Conservation (phyloP, 768 basidiomycete species). For the Amanita rimosa region DNA sequence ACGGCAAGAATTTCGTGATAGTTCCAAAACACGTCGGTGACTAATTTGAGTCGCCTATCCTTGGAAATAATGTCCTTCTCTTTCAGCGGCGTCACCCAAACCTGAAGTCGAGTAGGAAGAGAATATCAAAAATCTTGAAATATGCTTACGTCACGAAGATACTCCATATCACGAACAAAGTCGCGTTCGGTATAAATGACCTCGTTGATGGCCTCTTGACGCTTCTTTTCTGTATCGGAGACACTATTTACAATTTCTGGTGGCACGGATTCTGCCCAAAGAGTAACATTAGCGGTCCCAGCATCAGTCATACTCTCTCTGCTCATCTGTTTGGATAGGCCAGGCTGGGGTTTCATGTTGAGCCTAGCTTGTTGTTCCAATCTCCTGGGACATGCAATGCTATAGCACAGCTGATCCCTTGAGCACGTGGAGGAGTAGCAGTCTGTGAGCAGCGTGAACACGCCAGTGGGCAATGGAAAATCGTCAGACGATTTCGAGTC, state of each 20-base stretch:
- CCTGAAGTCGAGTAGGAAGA: slow-evolving; percentile 26
- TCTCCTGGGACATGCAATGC: slow-evolving; percentile 89
- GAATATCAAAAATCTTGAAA: not conserved
- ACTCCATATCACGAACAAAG: slow-evolving; percentile 97
- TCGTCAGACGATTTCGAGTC: slow-evolving; percentile 39
- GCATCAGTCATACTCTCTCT: slow-evolving; percentile 73
- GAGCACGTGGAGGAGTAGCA: slow-evolving; percentile 98
- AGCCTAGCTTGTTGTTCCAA: slow-evolving; percentile 89
- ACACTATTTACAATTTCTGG: slow-evolving; percentile 90
- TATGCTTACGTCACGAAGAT: slow-evolving; percentile 77
- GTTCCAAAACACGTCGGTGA: slow-evolving; percentile 98
- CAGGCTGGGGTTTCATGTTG: slow-evolving; percentile 91
- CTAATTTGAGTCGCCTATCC: slow-evolving; percentile 69
- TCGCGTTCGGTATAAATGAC: slow-evolving; percentile 91
- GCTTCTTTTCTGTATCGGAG: slow-evolving; percentile 85
- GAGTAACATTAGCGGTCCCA: slow-evolving; percentile 47
- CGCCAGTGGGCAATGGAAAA: slow-evolving; percentile 74
- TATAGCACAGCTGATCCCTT: slow-evolving; percentile 90
- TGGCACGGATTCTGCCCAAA: slow-evolving; percentile 96
- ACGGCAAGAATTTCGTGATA: slow-evolving; percentile 87
- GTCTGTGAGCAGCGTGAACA: slow-evolving; percentile 92
- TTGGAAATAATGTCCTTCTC: slow-evolving; percentile 67
- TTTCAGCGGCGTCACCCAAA: slow-evolving; percentile 83
- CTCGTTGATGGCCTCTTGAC: slow-evolving; percentile 98
- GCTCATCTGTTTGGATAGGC: slow-evolving; percentile 75